These are phyloP conservation scores for Skeletonema tropicum DNA, from an alignment of 108 stramenopile species.

Conservation along the genomic window DNA sequence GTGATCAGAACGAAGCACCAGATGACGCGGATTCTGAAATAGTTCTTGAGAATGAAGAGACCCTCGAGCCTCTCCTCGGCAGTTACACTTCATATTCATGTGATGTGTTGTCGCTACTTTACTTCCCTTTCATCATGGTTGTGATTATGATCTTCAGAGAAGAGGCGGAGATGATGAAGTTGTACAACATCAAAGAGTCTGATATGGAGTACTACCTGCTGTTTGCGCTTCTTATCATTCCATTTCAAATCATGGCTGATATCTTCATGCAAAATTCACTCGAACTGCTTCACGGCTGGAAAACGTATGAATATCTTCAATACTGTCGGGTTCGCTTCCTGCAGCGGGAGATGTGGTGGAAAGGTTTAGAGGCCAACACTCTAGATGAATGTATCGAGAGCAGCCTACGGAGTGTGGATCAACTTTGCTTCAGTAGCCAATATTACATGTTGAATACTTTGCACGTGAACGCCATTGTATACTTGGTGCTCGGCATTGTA, in stretches of 20 bases:
- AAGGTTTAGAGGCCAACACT: constrained; percentile 65
- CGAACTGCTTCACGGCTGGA: constrained; percentile 88
- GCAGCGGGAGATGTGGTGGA: constrained; percentile 82
- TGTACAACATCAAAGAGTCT: constrained; percentile 82
- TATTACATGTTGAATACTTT: constrained; percentile 84
- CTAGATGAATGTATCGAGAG: constrained; percentile 87
- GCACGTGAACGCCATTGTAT: constrained; percentile 78
- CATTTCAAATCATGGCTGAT: constrained; percentile 72
- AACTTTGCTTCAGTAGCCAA: constrained; percentile 84
- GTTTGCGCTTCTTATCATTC: constrained; percentile 64
- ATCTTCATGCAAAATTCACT: constrained; percentile 70
- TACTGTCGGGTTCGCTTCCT: constrained; percentile 73
- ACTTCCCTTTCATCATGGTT: constrained; percentile 70
- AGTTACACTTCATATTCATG: constrained; percentile 67
- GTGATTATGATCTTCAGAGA: constrained; percentile 73
- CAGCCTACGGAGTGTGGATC: constrained; percentile 71
- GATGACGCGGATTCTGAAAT: neutral
- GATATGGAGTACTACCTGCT: constrained; percentile 86
- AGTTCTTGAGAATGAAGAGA: constrained; percentile 51
- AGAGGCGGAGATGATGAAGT: constrained; percentile 64
- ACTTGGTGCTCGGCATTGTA: constrained; percentile 72
- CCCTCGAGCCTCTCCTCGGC: constrained; percentile 82
- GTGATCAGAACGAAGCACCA: neutral
- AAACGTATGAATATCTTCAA: constrained; percentile 81
- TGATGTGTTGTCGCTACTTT: constrained; percentile 64